Evolutionary conservation across 768 basidiomycete species (phyloP), one percentile per base, ranked within the genome.

Genomic region (Mycena sanguinolenta): DNA sequence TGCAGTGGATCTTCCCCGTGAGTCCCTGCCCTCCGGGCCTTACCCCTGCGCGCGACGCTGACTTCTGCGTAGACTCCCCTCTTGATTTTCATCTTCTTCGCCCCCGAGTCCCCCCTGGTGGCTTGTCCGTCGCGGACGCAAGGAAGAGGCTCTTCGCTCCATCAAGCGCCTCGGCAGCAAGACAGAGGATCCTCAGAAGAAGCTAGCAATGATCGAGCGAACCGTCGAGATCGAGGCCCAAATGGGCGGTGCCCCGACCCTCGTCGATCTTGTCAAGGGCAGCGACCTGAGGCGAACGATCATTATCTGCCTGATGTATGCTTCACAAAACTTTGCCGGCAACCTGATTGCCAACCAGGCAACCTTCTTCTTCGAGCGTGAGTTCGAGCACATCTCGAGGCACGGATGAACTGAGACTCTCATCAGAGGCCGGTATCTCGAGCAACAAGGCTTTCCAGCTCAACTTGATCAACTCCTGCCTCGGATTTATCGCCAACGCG

Each of bases 1-100:
- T 72, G 8, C 67, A 72, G 19, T 69, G 71, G 71, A 53, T 72
- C 19, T 72, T 72, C 71, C 71, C 71, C 36, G n/a, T n/a, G n/a
- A n/a, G n/a, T n/a, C n/a, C n/a, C n/a, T n/a, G n/a, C n/a, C n/a
- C n/a, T n/a, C n/a, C n/a, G n/a, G n/a, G n/a, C n/a, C n/a, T n/a
- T n/a, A n/a, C n/a, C n/a, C n/a, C n/a, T n/a, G n/a, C n/a, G n/a
- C n/a, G n/a, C n/a, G n/a, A n/a, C n/a, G n/a, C n/a, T n/a, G n/a
- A n/a, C n/a, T n/a, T n/a, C n/a, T n/a, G n/a, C n/a, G n/a, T n/a
- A n/a, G n/a, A 64, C 67, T 30, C 71, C 71, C 50, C 71, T 72
- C 63, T 19, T 30, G 59, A 30, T 72, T 62, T 62, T 72, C 63
- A 49, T 72, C 49, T 72, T 60, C n/a, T 12, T 68, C 17, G 66